phyloP scores from a whole-genome alignment of 306 rosid species.

The Inga leiocalycina region DNA sequence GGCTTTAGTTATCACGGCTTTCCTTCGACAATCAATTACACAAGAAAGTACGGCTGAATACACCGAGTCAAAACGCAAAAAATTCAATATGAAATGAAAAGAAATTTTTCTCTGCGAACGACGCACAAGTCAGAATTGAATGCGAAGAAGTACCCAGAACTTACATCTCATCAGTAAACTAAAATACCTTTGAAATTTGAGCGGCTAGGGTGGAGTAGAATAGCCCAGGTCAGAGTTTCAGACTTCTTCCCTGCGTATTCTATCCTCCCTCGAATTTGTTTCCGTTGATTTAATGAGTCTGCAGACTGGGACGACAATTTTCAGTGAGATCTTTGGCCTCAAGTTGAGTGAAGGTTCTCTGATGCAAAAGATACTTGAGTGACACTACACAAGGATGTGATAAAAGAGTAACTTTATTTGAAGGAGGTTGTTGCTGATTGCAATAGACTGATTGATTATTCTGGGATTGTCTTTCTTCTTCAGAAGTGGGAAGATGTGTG shows the following conservation, averaged over 20 bases:
- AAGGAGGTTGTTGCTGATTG: background rate
- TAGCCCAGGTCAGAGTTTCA: constrained; percentile 30
- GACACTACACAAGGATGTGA: constrained; percentile 5
- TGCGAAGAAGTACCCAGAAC: constrained; percentile 25
- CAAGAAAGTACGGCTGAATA: constrained; percentile 20
- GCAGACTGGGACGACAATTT: background rate
- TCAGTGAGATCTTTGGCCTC: constrained; percentile 47
- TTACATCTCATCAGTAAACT: constrained; percentile 7
- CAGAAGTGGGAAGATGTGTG: background rate
- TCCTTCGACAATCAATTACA: constrained; percentile 26
- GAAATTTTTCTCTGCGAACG: background rate
- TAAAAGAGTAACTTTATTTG: constrained; percentile 4
- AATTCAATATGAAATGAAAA: background rate
- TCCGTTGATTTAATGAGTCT: constrained; percentile 13
- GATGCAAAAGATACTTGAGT: constrained; percentile 42
- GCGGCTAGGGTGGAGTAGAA: constrained; percentile 25
- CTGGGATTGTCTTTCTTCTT: constrained; percentile 1
- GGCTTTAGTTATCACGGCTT: constrained; percentile 20
- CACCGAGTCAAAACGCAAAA: constrained; percentile 1
- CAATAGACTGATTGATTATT: constrained; percentile 15
- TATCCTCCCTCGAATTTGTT: constrained; percentile 10
- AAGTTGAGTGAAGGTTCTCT: constrained; percentile 4
- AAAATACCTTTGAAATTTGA: constrained; percentile 31
- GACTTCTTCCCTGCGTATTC: constrained; percentile 14
- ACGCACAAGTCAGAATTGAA: constrained; percentile 20